A percentile compares a stretch with the other conserved stretches of the same genome.
Evolutionary conservation across 768 basidiomycete species (phyloP).

Genomic region (Mycena galericulata): DNA sequence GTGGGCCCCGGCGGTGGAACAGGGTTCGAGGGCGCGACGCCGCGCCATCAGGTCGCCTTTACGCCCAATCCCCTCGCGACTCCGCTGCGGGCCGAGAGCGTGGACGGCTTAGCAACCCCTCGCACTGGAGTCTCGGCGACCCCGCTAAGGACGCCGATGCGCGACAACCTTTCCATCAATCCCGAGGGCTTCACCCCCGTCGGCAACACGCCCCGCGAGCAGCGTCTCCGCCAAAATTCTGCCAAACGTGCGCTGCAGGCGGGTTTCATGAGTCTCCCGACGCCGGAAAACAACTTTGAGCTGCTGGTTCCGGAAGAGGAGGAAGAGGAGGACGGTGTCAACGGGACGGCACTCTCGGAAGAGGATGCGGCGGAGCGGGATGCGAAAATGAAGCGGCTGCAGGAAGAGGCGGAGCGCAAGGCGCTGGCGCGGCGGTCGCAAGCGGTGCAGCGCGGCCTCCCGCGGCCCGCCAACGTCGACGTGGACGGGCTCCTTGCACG

Average conservation of each 20-base stretch:
- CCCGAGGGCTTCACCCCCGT: conserved; percentile 67
- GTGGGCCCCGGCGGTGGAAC: conserved; percentile 79
- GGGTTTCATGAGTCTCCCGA: conserved; percentile 87
- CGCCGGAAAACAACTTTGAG: conserved; percentile 98
- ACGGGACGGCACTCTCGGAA: conserved; percentile 54
- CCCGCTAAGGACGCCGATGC: conserved; percentile 93
- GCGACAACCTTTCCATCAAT: conserved; percentile 94
- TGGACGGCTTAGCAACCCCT: conserved; percentile 67
- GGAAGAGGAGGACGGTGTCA: conserved; percentile 69
- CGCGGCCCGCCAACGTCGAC: conserved; percentile 89
- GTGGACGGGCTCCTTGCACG: conserved; percentile 70
- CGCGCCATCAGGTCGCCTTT: conserved; percentile 89
- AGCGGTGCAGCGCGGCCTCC: conserved; percentile 84
- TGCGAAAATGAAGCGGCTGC: conserved; percentile 70
- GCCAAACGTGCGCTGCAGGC: conserved; percentile 82
- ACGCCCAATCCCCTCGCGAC: conserved; percentile 98
- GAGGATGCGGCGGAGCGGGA: conserved; percentile 97
- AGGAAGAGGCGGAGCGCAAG: conserved; percentile 83
- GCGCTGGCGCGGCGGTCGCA: conserved; percentile 86
- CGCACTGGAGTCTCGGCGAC: conserved; percentile 67
- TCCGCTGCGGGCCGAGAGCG: conserved; percentile 66
- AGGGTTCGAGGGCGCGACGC: conserved; percentile 95
- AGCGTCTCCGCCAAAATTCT: conserved; percentile 69
- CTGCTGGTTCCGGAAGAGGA: conserved; percentile 92
- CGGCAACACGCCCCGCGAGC: conserved; percentile 83